Percentiles rank a stretch among this genome's conserved stretches.
Evolutionary conservation across 331 rosid species (phyloP).

Genomic region (Malus hybrid): DNA sequence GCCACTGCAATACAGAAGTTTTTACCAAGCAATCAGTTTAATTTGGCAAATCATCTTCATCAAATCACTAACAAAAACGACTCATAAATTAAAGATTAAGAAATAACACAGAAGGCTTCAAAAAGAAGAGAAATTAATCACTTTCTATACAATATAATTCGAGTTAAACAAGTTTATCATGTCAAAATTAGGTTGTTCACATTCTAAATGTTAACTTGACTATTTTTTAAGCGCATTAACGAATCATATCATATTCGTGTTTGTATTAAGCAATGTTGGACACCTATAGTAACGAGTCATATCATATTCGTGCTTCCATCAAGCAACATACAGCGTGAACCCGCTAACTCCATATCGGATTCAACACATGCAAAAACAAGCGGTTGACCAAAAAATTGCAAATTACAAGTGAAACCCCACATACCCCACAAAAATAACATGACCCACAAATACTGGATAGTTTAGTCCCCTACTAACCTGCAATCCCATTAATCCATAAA

Average conservation of each 20-base stretch:
- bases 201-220: fast-evolving
- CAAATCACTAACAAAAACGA: neutral
- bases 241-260: neutral
- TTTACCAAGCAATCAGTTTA: neutral
- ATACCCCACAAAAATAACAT: neutral
- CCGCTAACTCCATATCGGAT: neutral
- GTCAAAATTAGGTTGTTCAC: neutral
- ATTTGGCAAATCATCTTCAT: neutral
- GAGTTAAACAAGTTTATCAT: too few relatives aligned
- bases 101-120: neutral
- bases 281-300: neutral
- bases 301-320: neutral
- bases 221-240: fast-evolving
- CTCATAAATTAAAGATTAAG: neutral
- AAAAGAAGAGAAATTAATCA: neutral
- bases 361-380: neutral
- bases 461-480: neutral
- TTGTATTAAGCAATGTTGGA: neutral
- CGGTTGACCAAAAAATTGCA: neutral
- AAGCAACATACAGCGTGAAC: neutral
- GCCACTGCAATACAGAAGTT: conserved; percentile 1
- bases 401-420: neutral
- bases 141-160: neutral
- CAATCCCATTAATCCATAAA: neutral
- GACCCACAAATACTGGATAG: neutral